Percentiles rank a stretch among this genome's conserved stretches.
Evolutionary conservation across 495 filamentous ascomycete genomes (phyloP).

Genomic region (Gamarada debralockiae): DNA sequence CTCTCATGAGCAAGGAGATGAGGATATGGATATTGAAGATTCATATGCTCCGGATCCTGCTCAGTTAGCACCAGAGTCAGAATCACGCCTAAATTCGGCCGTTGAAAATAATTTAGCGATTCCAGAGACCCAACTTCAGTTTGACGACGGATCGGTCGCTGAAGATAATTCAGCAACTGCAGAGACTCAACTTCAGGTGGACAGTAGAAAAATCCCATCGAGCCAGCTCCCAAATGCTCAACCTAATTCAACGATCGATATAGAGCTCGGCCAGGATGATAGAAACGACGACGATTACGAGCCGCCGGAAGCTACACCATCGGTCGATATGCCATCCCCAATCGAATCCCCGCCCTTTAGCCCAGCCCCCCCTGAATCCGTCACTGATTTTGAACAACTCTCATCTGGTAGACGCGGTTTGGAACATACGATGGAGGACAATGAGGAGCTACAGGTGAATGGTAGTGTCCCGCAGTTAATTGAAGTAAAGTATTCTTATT

Average conservation of each 20-base stretch:
- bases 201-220: too few relatives aligned
- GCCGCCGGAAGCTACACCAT: constrained; percentile 45
- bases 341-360: constrained; percentile 24
- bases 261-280: too few relatives aligned
- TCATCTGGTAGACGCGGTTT: too few relatives aligned
- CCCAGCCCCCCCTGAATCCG: constrained; percentile 19
- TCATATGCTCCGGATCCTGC: constrained; percentile 17
- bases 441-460: constrained; percentile 8
- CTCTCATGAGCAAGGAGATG: constrained; percentile 4
- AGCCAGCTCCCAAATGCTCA: too few relatives aligned
- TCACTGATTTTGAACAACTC: background rate
- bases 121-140: too few relatives aligned
- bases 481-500: constrained; percentile 33
- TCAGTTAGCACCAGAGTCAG: background rate
- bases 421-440: background rate
- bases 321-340: constrained; percentile 5
- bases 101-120: too few relatives aligned
- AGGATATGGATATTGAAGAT: constrained; percentile 15
- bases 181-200: too few relatives aligned
- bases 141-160: too few relatives aligned
- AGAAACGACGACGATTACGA: constrained; percentile 57
- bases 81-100: background rate
- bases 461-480: constrained; percentile 23
- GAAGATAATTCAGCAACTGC: too few relatives aligned
- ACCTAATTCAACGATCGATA: too few relatives aligned